A percentile compares a stretch with the other conserved stretches of the same genome.
These are phyloP conservation scores for Ceratonia siliqua DNA, from an alignment of 306 rosid genomes.

Conservation along the genomic window DNA sequence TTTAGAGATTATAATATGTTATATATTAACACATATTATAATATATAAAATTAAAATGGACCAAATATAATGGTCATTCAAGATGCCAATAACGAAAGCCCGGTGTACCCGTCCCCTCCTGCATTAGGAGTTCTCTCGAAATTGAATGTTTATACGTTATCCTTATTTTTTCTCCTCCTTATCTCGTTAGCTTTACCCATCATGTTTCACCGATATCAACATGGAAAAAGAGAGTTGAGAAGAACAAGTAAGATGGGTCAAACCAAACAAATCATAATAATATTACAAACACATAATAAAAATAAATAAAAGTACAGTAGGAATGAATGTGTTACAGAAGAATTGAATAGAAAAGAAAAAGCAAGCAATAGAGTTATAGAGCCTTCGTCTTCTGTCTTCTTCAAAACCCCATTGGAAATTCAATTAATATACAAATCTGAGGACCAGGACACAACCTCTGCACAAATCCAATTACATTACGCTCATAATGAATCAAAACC, in stretches of 20 bases:
- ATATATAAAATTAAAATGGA: no score
- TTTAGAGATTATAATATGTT: no score
- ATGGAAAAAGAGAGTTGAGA: not conserved
- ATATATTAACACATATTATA: no score
- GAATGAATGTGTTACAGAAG: slow-evolving; percentile 36
- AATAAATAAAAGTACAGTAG: slow-evolving; percentile 18
- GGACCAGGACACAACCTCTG: slow-evolving; percentile 28
- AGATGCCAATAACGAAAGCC: no score
- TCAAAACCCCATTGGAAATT: not conserved
- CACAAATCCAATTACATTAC: slow-evolving; percentile 30
- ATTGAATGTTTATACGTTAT: no score
- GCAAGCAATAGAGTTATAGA: slow-evolving; percentile 12
- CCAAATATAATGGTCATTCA: no score
- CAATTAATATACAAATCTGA: not conserved
- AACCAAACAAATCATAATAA: slow-evolving; percentile 35
- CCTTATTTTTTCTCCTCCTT: no score
- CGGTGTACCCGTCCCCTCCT: no score
- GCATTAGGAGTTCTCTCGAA: no score
- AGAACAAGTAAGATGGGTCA: not conserved
- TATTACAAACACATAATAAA: slow-evolving; percentile 16
- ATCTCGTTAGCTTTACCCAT: no score
- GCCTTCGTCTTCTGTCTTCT: not conserved
- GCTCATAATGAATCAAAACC: not conserved
- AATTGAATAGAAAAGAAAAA: slow-evolving; percentile 5
- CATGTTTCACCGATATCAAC: no score